Base-by-base conservation (phyloP, 306 rosid species). In the Crataegus laevigata region DNA sequence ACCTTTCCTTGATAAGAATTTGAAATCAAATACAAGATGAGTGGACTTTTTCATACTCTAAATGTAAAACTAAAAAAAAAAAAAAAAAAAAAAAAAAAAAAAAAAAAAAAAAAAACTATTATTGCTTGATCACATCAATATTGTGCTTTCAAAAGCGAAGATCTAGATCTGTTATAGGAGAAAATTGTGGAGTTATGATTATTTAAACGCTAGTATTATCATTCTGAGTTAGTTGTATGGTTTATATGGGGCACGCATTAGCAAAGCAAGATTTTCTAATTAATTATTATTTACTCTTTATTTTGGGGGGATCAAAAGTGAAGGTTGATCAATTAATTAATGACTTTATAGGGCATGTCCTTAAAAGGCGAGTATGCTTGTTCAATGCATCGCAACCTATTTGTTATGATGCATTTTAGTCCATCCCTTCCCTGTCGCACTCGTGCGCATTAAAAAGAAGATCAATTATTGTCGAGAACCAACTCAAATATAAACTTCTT, bases 381-480 rank as follows among this genome's bases (percentile, higher is more conserved):
- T 76, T 76, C 79, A 14, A 55, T 32, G 66, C 59, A 38, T 52
- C 61, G 13, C 36, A 51, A 55, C 25, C 73, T 52, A 52, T 54
- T 6, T 11, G 60, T 67, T n/a, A 18, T n/a, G 45, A 68, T 47
- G 50, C 80, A 77, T 69, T 67, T 51, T 65, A 61, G 67, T 57
- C 75, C 67, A 66, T 22, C 5, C 40, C 22, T 62, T 50, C 21
- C 50, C 19, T 59, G 30, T 24, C 19, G 32, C 81, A 69, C 40
- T 29, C 81, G 81, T 69, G 81, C 5, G 54, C 70, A 43, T 61
- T 57, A n/a, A 59, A 55, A 68, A 59, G 51, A 24, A 45, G 52
- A 28, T 69, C 18, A 68, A 19, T 71, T 55, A 67, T 76, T 54
- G 40, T 29, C 65, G 7, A 66, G 19, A 47, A 14, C 8, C 15